phyloP scores from a whole-genome alignment of 1,139 yeast genomes.

The Scheffersomyces cryptocercus region DNA sequence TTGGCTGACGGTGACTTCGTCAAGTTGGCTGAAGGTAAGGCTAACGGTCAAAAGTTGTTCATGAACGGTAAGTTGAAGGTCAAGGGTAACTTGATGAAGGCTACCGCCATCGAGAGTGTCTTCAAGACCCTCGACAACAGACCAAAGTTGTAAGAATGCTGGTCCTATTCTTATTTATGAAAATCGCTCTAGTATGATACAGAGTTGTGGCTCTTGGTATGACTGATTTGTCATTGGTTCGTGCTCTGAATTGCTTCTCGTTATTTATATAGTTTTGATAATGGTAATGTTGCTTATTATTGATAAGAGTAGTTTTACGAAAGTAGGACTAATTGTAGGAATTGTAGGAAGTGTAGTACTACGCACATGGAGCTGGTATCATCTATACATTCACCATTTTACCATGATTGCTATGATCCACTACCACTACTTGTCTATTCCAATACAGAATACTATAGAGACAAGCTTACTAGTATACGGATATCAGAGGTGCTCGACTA shows the following conservation, averaged over 20 bases:
- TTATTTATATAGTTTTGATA: neutral
- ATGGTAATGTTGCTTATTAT: neutral
- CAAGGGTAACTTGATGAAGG: constrained; percentile 89
- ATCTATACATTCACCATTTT: no score
- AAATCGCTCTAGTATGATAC: neutral
- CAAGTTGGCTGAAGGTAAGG: constrained; percentile 72
- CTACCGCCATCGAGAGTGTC: constrained; percentile 72
- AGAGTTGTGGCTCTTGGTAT: no score
- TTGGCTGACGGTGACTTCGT: constrained; percentile 67
- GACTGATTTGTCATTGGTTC: no score
- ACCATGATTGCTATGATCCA: no score
- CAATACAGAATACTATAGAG: no score
- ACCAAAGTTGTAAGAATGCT: constrained; percentile 39
- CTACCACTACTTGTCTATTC: no score
- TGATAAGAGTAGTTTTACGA: no score
- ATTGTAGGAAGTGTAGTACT: no score
- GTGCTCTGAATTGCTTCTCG: constrained; percentile 5
- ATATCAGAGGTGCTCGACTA: no score
- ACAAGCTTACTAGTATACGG: no score
- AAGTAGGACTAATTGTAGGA: no score
- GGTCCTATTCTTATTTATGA: neutral
- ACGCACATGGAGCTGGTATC: no score
- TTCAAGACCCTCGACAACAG: constrained; percentile 66
- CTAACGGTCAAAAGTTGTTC: constrained; percentile 82
- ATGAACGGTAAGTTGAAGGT: constrained; percentile 84